These are phyloP conservation scores for Nigrospora osmanthi DNA, from an alignment of 2,329 filamentous ascomycete genomes.

Conservation along the genomic window DNA sequence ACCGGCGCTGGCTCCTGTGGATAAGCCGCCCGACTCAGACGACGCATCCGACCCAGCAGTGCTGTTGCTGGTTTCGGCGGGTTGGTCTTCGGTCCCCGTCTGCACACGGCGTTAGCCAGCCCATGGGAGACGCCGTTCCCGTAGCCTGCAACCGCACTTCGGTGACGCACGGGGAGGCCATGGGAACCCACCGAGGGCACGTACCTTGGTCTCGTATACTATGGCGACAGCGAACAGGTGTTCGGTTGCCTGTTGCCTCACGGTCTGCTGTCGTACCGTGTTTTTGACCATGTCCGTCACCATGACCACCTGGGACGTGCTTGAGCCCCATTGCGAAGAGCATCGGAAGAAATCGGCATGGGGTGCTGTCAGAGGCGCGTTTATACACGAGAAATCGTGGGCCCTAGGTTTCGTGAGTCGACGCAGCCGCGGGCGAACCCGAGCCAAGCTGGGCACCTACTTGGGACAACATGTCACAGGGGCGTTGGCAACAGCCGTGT, in stretches of 20 bases:
- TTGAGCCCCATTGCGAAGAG: not conserved
- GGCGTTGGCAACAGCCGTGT: not conserved
- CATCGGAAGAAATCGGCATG: not conserved
- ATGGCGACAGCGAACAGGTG: not conserved
- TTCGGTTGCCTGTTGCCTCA: too few species aligned
- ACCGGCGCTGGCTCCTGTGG: slow-evolving; percentile 3
- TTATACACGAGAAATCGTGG: not conserved
- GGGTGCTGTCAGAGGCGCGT: not conserved
- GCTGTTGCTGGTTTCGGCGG: too few species aligned
- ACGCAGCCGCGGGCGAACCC: too few species aligned
- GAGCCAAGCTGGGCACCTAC: slow-evolving; percentile 3
- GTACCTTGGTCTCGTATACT: not conserved
- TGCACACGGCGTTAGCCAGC: too few species aligned
- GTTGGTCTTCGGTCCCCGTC: too few species aligned
- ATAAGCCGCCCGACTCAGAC: not conserved
- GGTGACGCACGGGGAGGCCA: too few species aligned
- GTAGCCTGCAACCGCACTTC: too few species aligned
- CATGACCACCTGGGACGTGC: not conserved
- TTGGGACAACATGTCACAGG: slow-evolving; percentile 16
- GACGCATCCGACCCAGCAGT: not conserved
- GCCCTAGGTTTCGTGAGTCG: not conserved
- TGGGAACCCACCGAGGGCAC: not conserved
- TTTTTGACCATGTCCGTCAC: not conserved
- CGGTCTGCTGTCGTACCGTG: not conserved
- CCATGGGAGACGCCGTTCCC: too few species aligned